These are phyloP conservation scores for Penicillium desertorum DNA, from an alignment of 495 filamentous ascomycete species.

Conservation along the genomic window DNA sequence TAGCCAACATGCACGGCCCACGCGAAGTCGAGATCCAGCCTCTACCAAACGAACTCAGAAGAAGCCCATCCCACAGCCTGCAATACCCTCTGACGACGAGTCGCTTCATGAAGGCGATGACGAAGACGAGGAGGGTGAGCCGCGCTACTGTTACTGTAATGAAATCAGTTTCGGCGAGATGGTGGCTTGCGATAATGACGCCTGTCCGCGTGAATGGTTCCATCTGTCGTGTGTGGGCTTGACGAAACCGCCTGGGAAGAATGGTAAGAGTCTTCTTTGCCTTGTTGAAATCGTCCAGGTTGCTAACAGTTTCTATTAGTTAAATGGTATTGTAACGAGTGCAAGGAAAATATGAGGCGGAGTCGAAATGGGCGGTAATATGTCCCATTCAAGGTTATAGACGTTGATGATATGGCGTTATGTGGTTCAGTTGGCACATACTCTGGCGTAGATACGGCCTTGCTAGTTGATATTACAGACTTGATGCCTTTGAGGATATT, in stretches of 20 bases:
- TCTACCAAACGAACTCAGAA: constrained; percentile 65
- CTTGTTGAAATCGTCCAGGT: constrained; percentile 5
- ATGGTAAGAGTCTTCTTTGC: constrained; percentile 61
- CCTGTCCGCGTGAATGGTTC: constrained; percentile 92
- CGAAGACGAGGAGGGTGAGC: constrained; percentile 78
- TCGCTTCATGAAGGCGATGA: constrained; percentile 60
- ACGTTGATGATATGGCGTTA: constrained; percentile 10
- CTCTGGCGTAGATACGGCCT: neutral
- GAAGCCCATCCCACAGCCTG: constrained; percentile 47
- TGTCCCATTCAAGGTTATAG: neutral
- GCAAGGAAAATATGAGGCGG: constrained; percentile 68
- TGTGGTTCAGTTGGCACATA: neutral
- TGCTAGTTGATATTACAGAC: constrained; percentile 3
- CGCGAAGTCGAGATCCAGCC: constrained; percentile 42
- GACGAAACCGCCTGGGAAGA: constrained; percentile 78
- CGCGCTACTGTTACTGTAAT: constrained; percentile 90
- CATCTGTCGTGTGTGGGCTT: constrained; percentile 90
- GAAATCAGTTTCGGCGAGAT: constrained; percentile 93
- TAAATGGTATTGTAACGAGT: constrained; percentile 91
- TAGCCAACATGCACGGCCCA: constrained; percentile 40
- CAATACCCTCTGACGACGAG: constrained; percentile 48
- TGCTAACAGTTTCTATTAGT: constrained; percentile 50
- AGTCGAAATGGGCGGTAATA: constrained; percentile 44
- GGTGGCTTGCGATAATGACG: constrained; percentile 93
- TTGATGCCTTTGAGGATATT: neutral